A percentile compares a stretch with the other conserved stretches of the same genome.
Conservation (phyloP, 495 filamentous ascomycete genomes). For the Parachaetomium inaequale region DNA sequence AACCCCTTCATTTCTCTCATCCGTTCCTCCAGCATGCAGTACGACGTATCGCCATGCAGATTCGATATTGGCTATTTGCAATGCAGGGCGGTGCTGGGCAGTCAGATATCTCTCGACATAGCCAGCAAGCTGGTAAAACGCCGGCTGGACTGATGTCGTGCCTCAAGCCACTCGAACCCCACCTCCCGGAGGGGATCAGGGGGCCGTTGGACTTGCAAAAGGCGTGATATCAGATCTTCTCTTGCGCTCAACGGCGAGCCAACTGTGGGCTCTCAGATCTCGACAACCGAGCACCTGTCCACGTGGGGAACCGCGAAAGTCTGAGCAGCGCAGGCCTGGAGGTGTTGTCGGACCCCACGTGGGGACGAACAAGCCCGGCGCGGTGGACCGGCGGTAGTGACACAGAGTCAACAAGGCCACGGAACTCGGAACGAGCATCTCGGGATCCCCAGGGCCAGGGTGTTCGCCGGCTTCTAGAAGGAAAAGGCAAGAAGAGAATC, state of each 20-base stretch:
- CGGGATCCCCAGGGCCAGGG: constrained; percentile 15
- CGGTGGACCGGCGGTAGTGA: constrained; percentile 25
- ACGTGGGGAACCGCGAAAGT: background rate
- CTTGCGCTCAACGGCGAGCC: background rate
- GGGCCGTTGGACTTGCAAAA: too few species aligned
- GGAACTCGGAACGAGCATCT: constrained; percentile 1
- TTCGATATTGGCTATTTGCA: constrained; percentile 33
- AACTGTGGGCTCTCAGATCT: background rate
- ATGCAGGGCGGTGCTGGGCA: constrained; percentile 19
- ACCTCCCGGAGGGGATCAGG: constrained; percentile 14
- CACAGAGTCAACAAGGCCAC: background rate
- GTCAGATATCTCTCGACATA: constrained; percentile 25
- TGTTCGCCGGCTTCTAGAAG: constrained; percentile 11
- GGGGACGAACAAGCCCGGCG: constrained; percentile 16
- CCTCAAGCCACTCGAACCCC: constrained; percentile 20
- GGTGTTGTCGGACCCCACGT: background rate
- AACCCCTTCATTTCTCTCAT: constrained; percentile 28
- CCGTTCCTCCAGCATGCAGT: constrained; percentile 25
- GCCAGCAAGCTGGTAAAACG: constrained; percentile 41
- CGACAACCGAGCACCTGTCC: background rate
- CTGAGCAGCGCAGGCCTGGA: background rate
- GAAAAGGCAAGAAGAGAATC: constrained; percentile 7
- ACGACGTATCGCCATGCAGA: constrained; percentile 24
- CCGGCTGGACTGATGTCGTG: constrained; percentile 29
- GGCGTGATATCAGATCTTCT: background rate